Percentiles rank a stretch among this genome's conserved stretches.
phyloP scores from a whole-genome alignment of 768 basidiomycete genomes.

The Candolleomyces efflorescens region DNA sequence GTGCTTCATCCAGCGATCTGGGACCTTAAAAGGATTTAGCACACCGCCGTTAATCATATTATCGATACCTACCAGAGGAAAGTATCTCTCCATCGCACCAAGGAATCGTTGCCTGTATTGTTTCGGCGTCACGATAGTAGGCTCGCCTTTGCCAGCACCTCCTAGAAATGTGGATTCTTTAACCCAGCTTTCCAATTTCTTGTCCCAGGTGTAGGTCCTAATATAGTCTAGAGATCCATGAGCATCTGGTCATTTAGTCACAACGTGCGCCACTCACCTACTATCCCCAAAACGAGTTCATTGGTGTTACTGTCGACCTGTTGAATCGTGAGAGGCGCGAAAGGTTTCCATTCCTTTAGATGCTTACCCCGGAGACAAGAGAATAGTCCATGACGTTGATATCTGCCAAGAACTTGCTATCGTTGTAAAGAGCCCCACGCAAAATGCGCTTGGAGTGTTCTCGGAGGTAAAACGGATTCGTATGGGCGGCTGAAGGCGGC shows the following conservation, averaged over 20 bases:
- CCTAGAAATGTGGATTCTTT: conserved; percentile 93
- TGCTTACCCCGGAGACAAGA: conserved; percentile 71
- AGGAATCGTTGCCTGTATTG: conserved; percentile 89
- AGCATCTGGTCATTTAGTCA: not conserved
- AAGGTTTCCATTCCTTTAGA: not conserved
- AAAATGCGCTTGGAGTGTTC: conserved; percentile 95
- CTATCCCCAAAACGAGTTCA: conserved; percentile 94
- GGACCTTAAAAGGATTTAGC: conserved; percentile 45
- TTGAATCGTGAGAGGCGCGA: not conserved
- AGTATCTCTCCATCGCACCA: conserved; percentile 87
- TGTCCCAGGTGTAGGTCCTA: conserved; percentile 97
- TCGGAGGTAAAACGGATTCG: conserved; percentile 89
- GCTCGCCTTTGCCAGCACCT: conserved; percentile 78
- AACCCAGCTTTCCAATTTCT: conserved; percentile 97
- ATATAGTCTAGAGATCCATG: conserved; percentile 68
- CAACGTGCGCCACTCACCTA: conserved; percentile 57
- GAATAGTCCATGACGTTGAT: conserved; percentile 99
- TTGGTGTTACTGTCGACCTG: conserved; percentile 82
- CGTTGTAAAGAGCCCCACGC: conserved; percentile 86
- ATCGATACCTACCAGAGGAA: conserved; percentile 60
- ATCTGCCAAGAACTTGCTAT: conserved; percentile 91
- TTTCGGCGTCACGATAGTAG: conserved; percentile 94
- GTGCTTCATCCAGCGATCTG: conserved; percentile 91
- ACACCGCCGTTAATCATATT: conserved; percentile 2
- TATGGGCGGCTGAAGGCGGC: conserved; percentile 62